These are phyloP conservation scores for Lasiodiplodia sp. DNA, from an alignment of 2,329 filamentous ascomycete genomes.

Conservation along the genomic window DNA sequence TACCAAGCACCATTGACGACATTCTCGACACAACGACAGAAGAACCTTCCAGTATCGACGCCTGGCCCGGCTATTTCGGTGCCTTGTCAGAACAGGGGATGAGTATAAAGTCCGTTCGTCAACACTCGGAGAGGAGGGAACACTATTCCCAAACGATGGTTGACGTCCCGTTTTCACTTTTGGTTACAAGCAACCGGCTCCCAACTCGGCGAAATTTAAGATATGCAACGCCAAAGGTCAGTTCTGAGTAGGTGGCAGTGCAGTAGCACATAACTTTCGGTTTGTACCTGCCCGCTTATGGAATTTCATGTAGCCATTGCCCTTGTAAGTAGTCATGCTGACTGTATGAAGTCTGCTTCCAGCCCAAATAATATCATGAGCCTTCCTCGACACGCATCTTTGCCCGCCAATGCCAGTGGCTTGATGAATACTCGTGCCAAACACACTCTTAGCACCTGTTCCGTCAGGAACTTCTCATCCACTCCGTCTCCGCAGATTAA, in stretches of 20 bases:
- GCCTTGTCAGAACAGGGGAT: constrained; percentile 66
- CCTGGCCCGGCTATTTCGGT: constrained; percentile 60
- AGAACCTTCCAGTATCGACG: constrained; percentile 33
- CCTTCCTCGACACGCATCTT: neutral
- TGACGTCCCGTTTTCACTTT: constrained; percentile 13
- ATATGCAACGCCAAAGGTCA: constrained; percentile 9
- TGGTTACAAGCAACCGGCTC: constrained; percentile 1
- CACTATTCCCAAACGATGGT: neutral
- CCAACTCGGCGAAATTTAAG: neutral
- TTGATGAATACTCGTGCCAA: neutral
- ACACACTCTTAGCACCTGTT: neutral
- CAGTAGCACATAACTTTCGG: neutral
- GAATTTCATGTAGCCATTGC: neutral
- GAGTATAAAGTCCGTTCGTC: constrained; percentile 32
- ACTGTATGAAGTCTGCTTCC: neutral
- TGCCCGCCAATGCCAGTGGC: neutral
- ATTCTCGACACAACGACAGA: constrained; percentile 35
- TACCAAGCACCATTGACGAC: constrained; percentile 55
- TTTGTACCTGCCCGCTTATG: neutral
- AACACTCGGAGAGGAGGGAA: neutral
- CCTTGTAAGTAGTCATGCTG: neutral
- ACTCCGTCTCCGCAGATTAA: neutral
- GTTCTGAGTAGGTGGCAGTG: neutral
- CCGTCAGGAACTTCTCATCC: neutral
- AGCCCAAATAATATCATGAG: neutral